Evolutionary conservation across 2,329 filamentous ascomycete species (phyloP).

Genomic region (Coniochaeta prunicola): DNA sequence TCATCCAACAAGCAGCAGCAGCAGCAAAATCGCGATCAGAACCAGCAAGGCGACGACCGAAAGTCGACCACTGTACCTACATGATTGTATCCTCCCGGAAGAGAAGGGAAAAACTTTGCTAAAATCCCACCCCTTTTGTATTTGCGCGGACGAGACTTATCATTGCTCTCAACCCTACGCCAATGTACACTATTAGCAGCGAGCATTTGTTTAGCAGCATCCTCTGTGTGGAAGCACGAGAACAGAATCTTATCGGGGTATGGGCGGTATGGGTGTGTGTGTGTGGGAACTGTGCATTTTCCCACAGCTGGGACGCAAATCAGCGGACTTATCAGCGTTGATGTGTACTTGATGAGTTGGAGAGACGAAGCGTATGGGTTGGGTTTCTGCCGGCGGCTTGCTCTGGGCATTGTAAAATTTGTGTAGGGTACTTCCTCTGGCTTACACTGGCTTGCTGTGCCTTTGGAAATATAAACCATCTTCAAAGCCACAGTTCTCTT

Average conservation of each 20-base stretch:
- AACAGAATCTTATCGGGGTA: not conserved
- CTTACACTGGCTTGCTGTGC: not conserved
- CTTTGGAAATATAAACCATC: not conserved
- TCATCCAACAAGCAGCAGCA: conserved; percentile 22
- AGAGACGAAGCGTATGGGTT: not conserved
- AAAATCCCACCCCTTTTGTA: not conserved
- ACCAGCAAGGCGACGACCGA: conserved; percentile 5
- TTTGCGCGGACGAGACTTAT: not conserved
- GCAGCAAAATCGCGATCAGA: conserved; percentile 14
- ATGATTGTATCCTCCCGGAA: not conserved
- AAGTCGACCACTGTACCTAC: conserved; percentile 1
- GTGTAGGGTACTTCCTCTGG: not conserved
- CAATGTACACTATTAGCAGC: conserved; percentile 1
- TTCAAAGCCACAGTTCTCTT: not conserved
- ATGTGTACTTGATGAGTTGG: not conserved
- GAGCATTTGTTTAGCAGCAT: conserved; percentile 1
- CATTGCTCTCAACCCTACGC: not conserved
- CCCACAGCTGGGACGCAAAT: not conserved
- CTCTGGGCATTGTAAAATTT: not conserved
- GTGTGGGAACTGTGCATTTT: not conserved
- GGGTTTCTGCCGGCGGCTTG: not conserved
- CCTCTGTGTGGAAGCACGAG: not conserved
- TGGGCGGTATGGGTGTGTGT: too few relatives aligned
- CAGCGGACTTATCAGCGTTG: not conserved
- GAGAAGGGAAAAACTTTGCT: not conserved